Evolutionary conservation across 805 yeast genomes (phyloP).

Genomic region (Lipomyces yamanashiensis): DNA sequence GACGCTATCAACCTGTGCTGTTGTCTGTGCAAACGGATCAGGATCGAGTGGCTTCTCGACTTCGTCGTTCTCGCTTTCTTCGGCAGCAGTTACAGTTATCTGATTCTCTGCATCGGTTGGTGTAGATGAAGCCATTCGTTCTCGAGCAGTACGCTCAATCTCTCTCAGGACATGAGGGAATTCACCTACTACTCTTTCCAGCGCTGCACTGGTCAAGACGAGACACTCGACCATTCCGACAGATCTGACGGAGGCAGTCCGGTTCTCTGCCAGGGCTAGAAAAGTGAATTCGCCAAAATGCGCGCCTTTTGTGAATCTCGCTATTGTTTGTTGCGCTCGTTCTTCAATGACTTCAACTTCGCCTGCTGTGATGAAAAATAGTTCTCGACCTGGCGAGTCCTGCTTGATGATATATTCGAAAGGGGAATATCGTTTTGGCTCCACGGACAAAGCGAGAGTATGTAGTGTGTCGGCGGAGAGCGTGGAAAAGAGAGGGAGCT

Average conservation of each 20-base stretch:
- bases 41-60: conserved; percentile 38
- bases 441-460: conserved; percentile 66
- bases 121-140: conserved; percentile 46
- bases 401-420: conserved; percentile 65
- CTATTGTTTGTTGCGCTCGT: conserved; percentile 52
- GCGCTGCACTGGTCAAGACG: conserved; percentile 59
- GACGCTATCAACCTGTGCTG: conserved; percentile 15
- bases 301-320: conserved; percentile 64
- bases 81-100: not conserved
- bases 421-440: conserved; percentile 57
- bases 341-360: conserved; percentile 68
- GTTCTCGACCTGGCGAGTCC: conserved; percentile 65
- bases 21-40: conserved; percentile 34
- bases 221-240: conserved; percentile 63
- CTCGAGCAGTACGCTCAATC: conserved; percentile 63
- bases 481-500: conserved; percentile 61
- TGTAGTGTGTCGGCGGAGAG: conserved; percentile 66
- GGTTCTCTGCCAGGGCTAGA: conserved; percentile 48
- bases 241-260: conserved; percentile 71
- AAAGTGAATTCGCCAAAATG: conserved; percentile 83
- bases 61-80: conserved; percentile 5
- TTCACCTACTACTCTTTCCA: conserved; percentile 58
- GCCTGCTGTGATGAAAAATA: conserved; percentile 69
- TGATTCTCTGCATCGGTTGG: not conserved
- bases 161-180: conserved; percentile 65